phyloP scores from a whole-genome alignment of 2,329 filamentous ascomycete species.

The Ophiostoma populinum region DNA sequence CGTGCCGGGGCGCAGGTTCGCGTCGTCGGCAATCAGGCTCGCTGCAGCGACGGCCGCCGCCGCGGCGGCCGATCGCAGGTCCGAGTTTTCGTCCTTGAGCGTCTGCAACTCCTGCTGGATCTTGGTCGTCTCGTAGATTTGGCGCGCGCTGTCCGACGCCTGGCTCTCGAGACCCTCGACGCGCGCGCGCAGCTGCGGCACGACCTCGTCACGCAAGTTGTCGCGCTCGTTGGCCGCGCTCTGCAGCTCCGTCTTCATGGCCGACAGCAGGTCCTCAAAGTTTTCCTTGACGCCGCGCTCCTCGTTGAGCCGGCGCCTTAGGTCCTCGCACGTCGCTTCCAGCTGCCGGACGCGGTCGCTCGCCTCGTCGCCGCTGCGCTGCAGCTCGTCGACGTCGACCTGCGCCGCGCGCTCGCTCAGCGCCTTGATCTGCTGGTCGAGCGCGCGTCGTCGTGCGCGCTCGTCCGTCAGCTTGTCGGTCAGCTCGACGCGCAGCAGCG shows the following conservation, averaged over 20 bases:
- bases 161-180: slow-evolving; percentile 65
- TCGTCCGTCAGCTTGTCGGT: slow-evolving; percentile 80
- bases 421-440: slow-evolving; percentile 71
- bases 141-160: slow-evolving; percentile 51
- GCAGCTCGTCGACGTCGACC: slow-evolving; percentile 31
- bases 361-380: slow-evolving; percentile 22
- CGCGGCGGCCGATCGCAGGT: slow-evolving; percentile 5
- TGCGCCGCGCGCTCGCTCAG: slow-evolving; percentile 64
- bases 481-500: slow-evolving; percentile 68
- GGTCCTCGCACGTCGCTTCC: slow-evolving; percentile 64
- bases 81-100: slow-evolving; percentile 31
- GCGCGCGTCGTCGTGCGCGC: slow-evolving; percentile 51
- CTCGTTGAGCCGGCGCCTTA: slow-evolving; percentile 64
- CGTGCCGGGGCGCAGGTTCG: slow-evolving; percentile 4
- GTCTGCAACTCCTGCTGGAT: slow-evolving; percentile 70
- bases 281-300: slow-evolving; percentile 81
- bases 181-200: slow-evolving; percentile 59
- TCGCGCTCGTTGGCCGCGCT: slow-evolving; percentile 77
- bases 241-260: slow-evolving; percentile 67
- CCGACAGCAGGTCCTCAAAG: slow-evolving; percentile 79
- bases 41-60: slow-evolving; percentile 8
- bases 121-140: slow-evolving; percentile 65
- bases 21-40: background rate
- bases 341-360: slow-evolving; percentile 55
- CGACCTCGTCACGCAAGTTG: slow-evolving; percentile 74